Evolutionary conservation across 352 stramenopile genomes (phyloP), one percentile per base, ranked within the genome.

Genomic region (Globisporangium cystogenes): DNA sequence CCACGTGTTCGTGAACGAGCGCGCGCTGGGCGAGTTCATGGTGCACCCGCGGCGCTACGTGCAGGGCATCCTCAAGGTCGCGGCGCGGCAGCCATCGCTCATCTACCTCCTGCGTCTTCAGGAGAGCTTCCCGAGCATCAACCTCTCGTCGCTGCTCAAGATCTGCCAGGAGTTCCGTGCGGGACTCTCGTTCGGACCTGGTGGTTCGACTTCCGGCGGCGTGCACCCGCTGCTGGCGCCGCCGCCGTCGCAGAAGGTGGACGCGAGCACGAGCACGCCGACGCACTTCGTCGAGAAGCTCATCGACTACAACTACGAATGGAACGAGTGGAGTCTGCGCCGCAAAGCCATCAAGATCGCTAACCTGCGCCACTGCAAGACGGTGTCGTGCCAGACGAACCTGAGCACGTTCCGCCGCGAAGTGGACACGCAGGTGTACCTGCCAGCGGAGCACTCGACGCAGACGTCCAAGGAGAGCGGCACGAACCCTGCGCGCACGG

Each of bases 291-390:
- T 95, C 7, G 87, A 98, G 48, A 96, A 92, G 65, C 65, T 87
- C 58, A 86, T 97, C 18, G 91, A 97, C 71, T 78, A 78, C 56
- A 80, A 83, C 42, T 98, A 98, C 68, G 82, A 96, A 48, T 98
- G 91, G 90, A 98, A 98, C 71, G 91, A 98, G 64, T 98, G 93
- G 93, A 88, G 76, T 49, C 69, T 98, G 43, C 76, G 93, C 15
- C 80, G 87, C 39, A 82, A 87, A 35, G 90, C 89, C 23, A 69
- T 98, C 40, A 85, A 96, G 64, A 77, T 97, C 47, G 89, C 90
- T 20, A 98, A 98, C 58, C 59, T 98, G 46, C 75, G 81, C 33
- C 90, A 96, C 41, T 97, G 84, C 62, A 80, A 76, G 15, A 98
- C 91, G 1, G 83, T 82, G 35, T 87, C 79, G 14, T 80, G 80